These are phyloP conservation scores for Iris macrosiphon DNA, from an alignment of 106 monocot genomes.

Conservation along the genomic window DNA sequence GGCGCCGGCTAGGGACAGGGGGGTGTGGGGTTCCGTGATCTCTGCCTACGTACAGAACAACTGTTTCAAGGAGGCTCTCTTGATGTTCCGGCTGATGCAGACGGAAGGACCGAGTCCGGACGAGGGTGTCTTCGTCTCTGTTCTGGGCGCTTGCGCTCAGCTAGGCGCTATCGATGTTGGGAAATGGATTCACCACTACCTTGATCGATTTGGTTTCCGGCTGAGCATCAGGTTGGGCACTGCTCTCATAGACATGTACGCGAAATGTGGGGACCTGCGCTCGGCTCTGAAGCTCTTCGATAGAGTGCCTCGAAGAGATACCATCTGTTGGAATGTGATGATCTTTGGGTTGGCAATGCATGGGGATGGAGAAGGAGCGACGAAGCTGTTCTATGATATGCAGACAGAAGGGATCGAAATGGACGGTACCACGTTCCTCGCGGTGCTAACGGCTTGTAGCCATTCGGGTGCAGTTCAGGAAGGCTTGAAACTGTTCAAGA, in stretches of 20 bases:
- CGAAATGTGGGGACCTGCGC: constrained; percentile 30
- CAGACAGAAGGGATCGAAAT: constrained; percentile 19
- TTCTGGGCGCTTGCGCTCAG: constrained; percentile 40
- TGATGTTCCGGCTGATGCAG: constrained; percentile 41
- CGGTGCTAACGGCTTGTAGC: constrained; percentile 35
- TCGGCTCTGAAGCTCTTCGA: constrained; percentile 24
- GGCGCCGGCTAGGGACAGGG: constrained; percentile 21
- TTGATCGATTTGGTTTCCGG: constrained; percentile 1
- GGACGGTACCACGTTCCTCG: constrained; percentile 36
- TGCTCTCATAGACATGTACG: constrained; percentile 56
- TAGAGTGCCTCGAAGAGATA: constrained; percentile 18
- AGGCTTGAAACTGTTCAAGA: constrained; percentile 23
- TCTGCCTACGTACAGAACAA: constrained; percentile 44
- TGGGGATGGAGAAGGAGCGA: constrained; percentile 31
- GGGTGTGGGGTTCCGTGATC: constrained; percentile 42
- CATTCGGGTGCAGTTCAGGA: constrained; percentile 40
- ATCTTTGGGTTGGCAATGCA: constrained; percentile 38
- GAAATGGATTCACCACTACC: constrained; percentile 24
- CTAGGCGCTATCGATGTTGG: constrained; percentile 31
- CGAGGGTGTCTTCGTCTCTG: constrained; percentile 20
- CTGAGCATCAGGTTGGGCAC: constrained; percentile 21
- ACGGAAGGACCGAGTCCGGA: constrained; percentile 22
- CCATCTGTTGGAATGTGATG: constrained; percentile 47
- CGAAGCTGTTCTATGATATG: constrained; percentile 25
- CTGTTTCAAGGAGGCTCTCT: constrained; percentile 34